A percentile compares a stretch with the other conserved stretches of the same genome.
These are phyloP conservation scores for Paecilomyces sp. DNA, from an alignment of 2,329 filamentous ascomycete species.

Conservation along the genomic window DNA sequence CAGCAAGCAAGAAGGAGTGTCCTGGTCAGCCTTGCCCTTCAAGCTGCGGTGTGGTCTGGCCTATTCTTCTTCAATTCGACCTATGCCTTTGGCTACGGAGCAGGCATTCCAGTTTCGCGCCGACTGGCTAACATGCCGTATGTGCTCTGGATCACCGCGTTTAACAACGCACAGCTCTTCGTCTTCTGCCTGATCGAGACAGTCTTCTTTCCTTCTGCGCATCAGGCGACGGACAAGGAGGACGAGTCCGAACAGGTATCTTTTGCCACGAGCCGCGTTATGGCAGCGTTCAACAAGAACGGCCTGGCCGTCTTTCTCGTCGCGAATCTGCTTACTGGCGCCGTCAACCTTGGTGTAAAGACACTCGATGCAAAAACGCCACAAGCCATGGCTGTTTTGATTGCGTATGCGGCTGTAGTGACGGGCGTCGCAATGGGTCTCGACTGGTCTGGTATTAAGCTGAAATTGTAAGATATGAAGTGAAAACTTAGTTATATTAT, in stretches of 20 bases:
- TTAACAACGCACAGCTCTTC: slow-evolving; percentile 77
- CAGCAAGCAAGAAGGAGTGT: slow-evolving; percentile 47
- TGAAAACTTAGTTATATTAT: not conserved
- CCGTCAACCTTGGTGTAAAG: slow-evolving; percentile 79
- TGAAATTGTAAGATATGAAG: slow-evolving; percentile 11
- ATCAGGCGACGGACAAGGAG: slow-evolving; percentile 48
- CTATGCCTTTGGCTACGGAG: slow-evolving; percentile 61
- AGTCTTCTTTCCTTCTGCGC: slow-evolving; percentile 65
- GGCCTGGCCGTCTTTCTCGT: slow-evolving; percentile 77
- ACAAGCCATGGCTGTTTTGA: slow-evolving; percentile 64
- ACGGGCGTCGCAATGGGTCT: slow-evolving; percentile 54
- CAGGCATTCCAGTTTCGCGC: slow-evolving; percentile 65
- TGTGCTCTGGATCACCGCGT: slow-evolving; percentile 84
- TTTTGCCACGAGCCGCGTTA: slow-evolving; percentile 69
- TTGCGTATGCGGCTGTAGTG: slow-evolving; percentile 62
- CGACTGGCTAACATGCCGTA: slow-evolving; percentile 91
- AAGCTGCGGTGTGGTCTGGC: slow-evolving; percentile 60
- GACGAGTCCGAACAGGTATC: slow-evolving; percentile 59
- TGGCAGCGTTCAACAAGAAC: slow-evolving; percentile 81
- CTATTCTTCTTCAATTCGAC: slow-evolving; percentile 65
- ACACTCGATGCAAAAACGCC: slow-evolving; percentile 65
- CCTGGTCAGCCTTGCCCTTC: slow-evolving; percentile 56
- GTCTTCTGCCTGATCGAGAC: slow-evolving; percentile 73
- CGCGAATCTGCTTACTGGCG: slow-evolving; percentile 81
- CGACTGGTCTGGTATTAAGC: slow-evolving; percentile 29